Evolutionary conservation across 306 rosid genomes (phyloP), one percentile per base, ranked within the genome.

Genomic region (Begonia fuchsioides): DNA sequence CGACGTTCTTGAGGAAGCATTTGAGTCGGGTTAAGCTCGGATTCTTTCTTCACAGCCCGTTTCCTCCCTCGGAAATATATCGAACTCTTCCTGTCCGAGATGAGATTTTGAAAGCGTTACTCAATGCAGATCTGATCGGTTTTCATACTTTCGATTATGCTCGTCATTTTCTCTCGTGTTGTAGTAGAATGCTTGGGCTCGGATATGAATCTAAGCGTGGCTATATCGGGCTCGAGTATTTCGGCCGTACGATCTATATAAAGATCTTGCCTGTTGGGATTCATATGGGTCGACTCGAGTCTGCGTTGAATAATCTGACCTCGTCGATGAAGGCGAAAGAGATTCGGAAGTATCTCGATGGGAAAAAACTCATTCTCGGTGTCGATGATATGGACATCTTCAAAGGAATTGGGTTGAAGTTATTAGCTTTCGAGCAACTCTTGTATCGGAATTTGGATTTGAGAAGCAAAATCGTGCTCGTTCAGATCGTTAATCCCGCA

Each of bases 101-200:
- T 39, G 96, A 87, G 57, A 80, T 87, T 52, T 53, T 87, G 66
- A 78, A 70, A 66, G 77, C 80, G 38, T 39, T 83, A 61, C 88
- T 87, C 4, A 87, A 87, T 55, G 77, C 71, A 17, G 94, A 87
- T 63, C 60, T 83, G 66, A 67, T 87, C 35, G 93, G 96, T 32
- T 87, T 87, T 54, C 94, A 87, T 50, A 87, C 96, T 15, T 87
- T 78, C 47, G 94, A 78, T 60, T 87, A 87, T 55, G 96, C 96
- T 69, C 87, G 88, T 46, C 96, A 87, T 69, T 87, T 87, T 38
- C 66, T 87, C 17, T 77, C 94, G 20, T 74, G 86, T 58, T 87
- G 96, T 57, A 69, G 88, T 52, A 72, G 93, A 68, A 68, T 87
- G 74, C 88, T 83, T 51, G 96, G 93, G 51, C 63, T 87, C 62